These are phyloP conservation scores for Ascodesmis nigricans DNA, from an alignment of 495 filamentous ascomycete genomes.

Conservation along the genomic window DNA sequence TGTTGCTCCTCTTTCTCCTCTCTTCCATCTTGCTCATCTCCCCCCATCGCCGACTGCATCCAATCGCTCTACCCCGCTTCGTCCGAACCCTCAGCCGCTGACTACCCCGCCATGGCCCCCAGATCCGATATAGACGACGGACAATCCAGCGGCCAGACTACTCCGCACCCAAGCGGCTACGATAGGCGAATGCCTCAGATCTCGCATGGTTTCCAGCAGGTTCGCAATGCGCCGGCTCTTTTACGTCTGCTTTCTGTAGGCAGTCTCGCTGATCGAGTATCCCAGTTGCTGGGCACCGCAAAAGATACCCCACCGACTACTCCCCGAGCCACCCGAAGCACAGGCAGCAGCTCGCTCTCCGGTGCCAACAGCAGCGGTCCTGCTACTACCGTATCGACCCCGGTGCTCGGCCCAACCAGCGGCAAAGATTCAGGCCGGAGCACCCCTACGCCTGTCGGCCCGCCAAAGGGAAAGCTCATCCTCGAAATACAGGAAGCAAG, in stretches of 20 bases:
- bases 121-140: conserved; percentile 7
- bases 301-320: conserved; percentile 21
- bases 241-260: not conserved
- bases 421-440: conserved; percentile 11
- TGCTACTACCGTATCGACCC: no score
- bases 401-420: conserved; percentile 7
- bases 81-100: no score
- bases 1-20: no score
- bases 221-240: conserved; percentile 14
- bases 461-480: conserved; percentile 68
- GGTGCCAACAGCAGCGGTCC: conserved; percentile 6
- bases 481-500: conserved; percentile 71
- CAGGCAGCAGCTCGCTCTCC: conserved; percentile 12
- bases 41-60: not conserved
- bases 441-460: conserved; percentile 43
- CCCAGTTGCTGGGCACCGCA: conserved; percentile 10
- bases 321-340: conserved; percentile 19
- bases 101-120: not conserved
- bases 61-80: no score
- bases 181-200: conserved; percentile 21
- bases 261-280: conserved; percentile 7
- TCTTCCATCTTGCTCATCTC: conserved; percentile 5
- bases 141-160: conserved; percentile 19
- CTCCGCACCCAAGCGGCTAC: conserved; percentile 19
- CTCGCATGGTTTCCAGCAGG: conserved; percentile 21